Base-by-base conservation (phyloP, 2,329 filamentous ascomycete species). In the Aspergillus udagawae region DNA sequence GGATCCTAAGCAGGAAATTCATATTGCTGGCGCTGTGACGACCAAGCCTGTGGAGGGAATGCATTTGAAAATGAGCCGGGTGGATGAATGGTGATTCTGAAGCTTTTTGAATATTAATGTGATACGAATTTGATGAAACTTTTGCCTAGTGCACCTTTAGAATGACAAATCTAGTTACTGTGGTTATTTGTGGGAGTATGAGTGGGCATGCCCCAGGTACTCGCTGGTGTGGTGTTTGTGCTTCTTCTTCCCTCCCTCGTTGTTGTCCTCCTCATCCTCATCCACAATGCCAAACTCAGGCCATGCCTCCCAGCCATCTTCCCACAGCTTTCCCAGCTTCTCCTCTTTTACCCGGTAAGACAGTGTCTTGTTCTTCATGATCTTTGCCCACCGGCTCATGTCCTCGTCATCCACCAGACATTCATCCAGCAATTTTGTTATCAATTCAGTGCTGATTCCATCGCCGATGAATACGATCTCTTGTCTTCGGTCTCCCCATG, bases 401-500 rank as follows among this genome's bases (percentile, higher is more conserved):
- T 91, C 88, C 0, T 69, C 69, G 23, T 87, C 82, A n/a, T 80
- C 79, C 2, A 91, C 69, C 25, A 90, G 68, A 64, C 87, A 90
- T 1, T 69, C 71, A 64, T 91, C 84, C 3, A 91, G 69, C 35
- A 80, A 68, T 4, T 70, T 72, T 25, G 79, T 81, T 17, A 91
- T 73, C 0, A 75, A 78, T 4, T 69, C 66, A 1, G 77, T 66
- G 51, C 89, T 79, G 14, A 91, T 76, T 4, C 79, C 79, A 70
- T 90, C 86, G 0, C 88, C 88, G 56, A 91, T 90, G 59, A 91
- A 88, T 2, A 91, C 88, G 6, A 91, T 69, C 69, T 91, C 88
- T 67, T 91, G 87, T 2, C 87, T 78, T 1, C 87, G 79, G 63
- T 91, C 88, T 0, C 86, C 87, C 86, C 86, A 90, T 8, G 74